Percentiles rank a stretch among this genome's conserved stretches.
Evolutionary conservation across 495 filamentous ascomycete genomes (phyloP).

Genomic region (Bryoglossum gracile): DNA sequence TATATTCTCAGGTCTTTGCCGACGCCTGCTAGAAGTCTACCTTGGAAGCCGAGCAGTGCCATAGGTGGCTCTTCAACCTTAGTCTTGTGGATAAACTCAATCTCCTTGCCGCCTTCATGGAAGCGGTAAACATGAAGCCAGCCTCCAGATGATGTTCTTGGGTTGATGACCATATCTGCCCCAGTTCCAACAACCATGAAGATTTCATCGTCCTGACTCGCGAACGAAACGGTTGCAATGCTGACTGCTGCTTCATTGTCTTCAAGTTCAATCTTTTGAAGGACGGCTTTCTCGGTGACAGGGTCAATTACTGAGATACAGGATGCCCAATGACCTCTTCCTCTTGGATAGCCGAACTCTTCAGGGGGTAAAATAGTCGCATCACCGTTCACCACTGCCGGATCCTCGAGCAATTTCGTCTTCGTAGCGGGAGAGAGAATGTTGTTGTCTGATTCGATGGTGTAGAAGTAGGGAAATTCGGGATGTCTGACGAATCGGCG

Average conservation of each 20-base stretch:
- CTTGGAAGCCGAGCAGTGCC: slow-evolving; percentile 87
- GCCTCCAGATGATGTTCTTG: slow-evolving; percentile 65
- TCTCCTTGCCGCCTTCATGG: slow-evolving; percentile 70
- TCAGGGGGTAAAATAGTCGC: slow-evolving; percentile 60
- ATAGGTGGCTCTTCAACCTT: slow-evolving; percentile 81
- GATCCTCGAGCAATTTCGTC: slow-evolving; percentile 57
- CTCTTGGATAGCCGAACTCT: slow-evolving; percentile 86
- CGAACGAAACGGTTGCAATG: slow-evolving; percentile 73
- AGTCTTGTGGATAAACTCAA: slow-evolving; percentile 96
- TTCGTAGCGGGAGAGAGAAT: slow-evolving; percentile 71
- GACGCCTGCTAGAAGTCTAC: slow-evolving; percentile 75
- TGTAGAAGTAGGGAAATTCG: slow-evolving; percentile 82
- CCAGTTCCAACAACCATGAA: slow-evolving; percentile 92
- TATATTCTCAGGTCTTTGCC: slow-evolving; percentile 78
- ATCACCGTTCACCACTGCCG: slow-evolving; percentile 62
- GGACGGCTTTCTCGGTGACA: slow-evolving; percentile 58
- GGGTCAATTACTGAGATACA: slow-evolving; percentile 91
- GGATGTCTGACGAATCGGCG: slow-evolving; percentile 82
- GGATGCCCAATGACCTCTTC: slow-evolving; percentile 83
- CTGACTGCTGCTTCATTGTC: slow-evolving; percentile 92
- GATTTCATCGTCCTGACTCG: slow-evolving; percentile 77
- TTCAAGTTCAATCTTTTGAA: slow-evolving; percentile 70
- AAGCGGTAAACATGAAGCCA: slow-evolving; percentile 94
- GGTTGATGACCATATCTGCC: slow-evolving; percentile 75
- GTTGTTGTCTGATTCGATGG: slow-evolving; percentile 88